phyloP scores from a whole-genome alignment of 2,329 filamentous ascomycete genomes.

The Pseudocercospora musae region DNA sequence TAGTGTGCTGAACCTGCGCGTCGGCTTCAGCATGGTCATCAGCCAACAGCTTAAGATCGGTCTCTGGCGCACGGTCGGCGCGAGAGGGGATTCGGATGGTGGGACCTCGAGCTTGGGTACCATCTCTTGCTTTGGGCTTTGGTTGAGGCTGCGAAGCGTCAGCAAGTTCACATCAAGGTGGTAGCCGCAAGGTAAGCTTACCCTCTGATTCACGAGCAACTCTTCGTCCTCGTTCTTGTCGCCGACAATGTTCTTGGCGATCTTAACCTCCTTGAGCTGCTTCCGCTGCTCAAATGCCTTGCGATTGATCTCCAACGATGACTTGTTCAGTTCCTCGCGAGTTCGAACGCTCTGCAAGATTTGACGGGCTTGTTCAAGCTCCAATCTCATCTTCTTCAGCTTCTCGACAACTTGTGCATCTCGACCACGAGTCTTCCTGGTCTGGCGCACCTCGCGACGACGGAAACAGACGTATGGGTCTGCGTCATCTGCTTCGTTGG shows the following conservation, averaged over 20 bases:
- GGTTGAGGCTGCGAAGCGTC: constrained; percentile 29
- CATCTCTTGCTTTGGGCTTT: constrained; percentile 56
- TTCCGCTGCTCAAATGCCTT: constrained; percentile 78
- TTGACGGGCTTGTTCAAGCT: constrained; percentile 84
- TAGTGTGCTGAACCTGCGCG: constrained; percentile 73
- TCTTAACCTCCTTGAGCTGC: constrained; percentile 82
- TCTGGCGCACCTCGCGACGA: constrained; percentile 87
- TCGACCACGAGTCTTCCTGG: constrained; percentile 87
- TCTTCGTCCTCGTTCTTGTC: constrained; percentile 93
- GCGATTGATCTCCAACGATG: constrained; percentile 71
- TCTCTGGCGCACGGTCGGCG: constrained; percentile 69
- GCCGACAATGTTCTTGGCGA: constrained; percentile 72
- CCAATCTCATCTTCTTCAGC: constrained; percentile 82
- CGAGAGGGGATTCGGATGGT: constrained; percentile 44
- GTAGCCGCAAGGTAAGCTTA: constrained; percentile 43
- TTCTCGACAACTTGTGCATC: constrained; percentile 95
- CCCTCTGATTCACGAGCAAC: constrained; percentile 83
- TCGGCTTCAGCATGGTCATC: constrained; percentile 79
- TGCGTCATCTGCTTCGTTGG: constrained; percentile 88
- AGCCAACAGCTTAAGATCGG: constrained; percentile 72
- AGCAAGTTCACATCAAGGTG: constrained; percentile 16
- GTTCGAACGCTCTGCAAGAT: constrained; percentile 74
- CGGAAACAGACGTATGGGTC: constrained; percentile 99
- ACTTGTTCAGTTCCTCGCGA: constrained; percentile 75
- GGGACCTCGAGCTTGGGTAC: constrained; percentile 60